Evolutionary conservation across 768 basidiomycete genomes (phyloP).

Genomic region (Cyclocybe cylindracea): DNA sequence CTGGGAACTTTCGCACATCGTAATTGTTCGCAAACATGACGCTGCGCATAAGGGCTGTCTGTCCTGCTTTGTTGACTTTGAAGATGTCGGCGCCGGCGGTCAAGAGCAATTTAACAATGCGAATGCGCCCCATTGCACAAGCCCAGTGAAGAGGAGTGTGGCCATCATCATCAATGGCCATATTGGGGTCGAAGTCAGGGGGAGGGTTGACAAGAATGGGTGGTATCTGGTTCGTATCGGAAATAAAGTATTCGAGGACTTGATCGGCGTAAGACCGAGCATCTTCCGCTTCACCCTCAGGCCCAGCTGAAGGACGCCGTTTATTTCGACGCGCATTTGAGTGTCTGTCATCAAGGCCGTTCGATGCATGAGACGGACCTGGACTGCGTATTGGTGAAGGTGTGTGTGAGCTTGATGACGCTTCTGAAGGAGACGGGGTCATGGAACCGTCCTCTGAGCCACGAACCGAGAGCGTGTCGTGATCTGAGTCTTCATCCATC

Average conservation of each 20-base stretch:
- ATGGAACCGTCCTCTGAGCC: slow-evolving; percentile 87
- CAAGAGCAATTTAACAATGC: slow-evolving; percentile 91
- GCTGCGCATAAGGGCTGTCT: slow-evolving; percentile 96
- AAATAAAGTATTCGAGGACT: slow-evolving; percentile 98
- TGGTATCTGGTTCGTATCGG: slow-evolving; percentile 92
- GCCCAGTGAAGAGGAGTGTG: slow-evolving; percentile 99
- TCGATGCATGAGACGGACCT: slow-evolving; percentile 44
- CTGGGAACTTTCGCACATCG: slow-evolving; percentile 97
- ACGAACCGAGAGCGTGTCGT: slow-evolving; percentile 62
- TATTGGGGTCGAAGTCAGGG: slow-evolving; percentile 90
- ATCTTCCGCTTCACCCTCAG: slow-evolving; percentile 56
- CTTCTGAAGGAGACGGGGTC: slow-evolving; percentile 87
- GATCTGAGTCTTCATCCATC: slow-evolving; percentile 60
- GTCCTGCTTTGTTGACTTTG: slow-evolving; percentile 94
- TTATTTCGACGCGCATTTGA: slow-evolving; percentile 43
- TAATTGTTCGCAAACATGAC: slow-evolving; percentile 99
- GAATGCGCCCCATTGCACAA: slow-evolving; percentile 96
- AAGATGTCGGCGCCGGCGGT: slow-evolving; percentile 96
- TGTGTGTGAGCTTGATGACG: slow-evolving; percentile 86
- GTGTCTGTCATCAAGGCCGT: slow-evolving; percentile 39
- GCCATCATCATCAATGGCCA: slow-evolving; percentile 96
- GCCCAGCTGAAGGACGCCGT: slow-evolving; percentile 45
- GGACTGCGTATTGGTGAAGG: slow-evolving; percentile 83
- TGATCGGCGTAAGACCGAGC: slow-evolving; percentile 87
- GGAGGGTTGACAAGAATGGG: slow-evolving; percentile 86